Percentiles rank a stretch among this genome's conserved stretches.
These are phyloP conservation scores for Xerocomellus amylosporus DNA, from an alignment of 768 basidiomycete species.

Conservation along the genomic window DNA sequence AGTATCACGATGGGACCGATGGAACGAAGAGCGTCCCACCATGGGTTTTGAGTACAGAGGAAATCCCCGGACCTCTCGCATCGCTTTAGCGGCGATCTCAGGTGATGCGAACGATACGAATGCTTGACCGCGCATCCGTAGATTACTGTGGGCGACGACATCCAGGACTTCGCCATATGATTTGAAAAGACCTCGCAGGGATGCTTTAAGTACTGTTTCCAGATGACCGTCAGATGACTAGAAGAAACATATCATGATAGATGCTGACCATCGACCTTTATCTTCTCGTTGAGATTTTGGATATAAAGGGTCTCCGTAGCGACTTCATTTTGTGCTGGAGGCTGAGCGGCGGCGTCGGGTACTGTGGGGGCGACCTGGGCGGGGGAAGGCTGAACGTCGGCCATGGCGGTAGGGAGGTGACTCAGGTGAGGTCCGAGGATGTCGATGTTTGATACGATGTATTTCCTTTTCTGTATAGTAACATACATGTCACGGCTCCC, in stretches of 20 bases:
- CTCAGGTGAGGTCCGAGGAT: no score
- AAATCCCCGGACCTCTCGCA: constrained; percentile 91
- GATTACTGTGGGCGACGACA: constrained; percentile 91
- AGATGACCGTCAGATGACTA: constrained; percentile 7
- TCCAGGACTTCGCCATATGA: constrained; percentile 90
- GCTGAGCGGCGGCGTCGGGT: constrained; percentile 13
- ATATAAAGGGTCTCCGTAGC: constrained; percentile 89
- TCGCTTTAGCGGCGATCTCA: constrained; percentile 81
- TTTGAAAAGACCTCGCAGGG: constrained; percentile 86
- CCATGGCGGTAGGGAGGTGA: constrained; percentile 29
- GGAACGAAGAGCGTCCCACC: constrained; percentile 46
- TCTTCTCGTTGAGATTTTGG: constrained; percentile 95
- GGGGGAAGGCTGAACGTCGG: constrained; percentile 35
- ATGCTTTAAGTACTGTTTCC: constrained; percentile 78
- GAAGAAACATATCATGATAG: constrained; percentile 1
- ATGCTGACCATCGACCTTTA: constrained; percentile 67
- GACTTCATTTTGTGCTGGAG: constrained; percentile 40
- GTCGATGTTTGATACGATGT: background rate
- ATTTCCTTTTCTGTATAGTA: constrained; percentile 21
- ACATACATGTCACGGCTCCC: background rate
- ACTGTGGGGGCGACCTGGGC: constrained; percentile 23
- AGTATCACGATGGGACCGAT: background rate
- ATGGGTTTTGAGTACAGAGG: constrained; percentile 96
- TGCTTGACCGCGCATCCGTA: constrained; percentile 98
- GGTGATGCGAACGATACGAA: constrained; percentile 88